Percentiles rank a stretch among this genome's conserved stretches.
Evolutionary conservation across 257 asterid genomes (phyloP).

Genomic region (Solanum pinnatisectum): DNA sequence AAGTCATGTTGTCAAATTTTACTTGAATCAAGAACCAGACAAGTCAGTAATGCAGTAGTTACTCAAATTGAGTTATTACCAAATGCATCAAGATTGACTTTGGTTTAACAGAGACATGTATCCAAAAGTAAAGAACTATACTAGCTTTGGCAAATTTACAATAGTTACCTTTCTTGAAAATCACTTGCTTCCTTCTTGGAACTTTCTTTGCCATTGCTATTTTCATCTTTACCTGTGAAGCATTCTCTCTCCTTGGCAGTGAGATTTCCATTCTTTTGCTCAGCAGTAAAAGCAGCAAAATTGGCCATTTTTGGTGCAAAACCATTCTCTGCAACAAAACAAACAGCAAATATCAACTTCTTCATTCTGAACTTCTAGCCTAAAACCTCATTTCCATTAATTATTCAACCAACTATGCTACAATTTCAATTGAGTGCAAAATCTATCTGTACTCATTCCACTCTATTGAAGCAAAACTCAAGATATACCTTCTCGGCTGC

Average conservation of each 20-base stretch:
- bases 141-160: neutral
- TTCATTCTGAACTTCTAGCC: neutral
- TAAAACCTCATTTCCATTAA: neutral
- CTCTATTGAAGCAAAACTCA: neutral
- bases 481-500: constrained; percentile 38
- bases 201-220: constrained; percentile 17
- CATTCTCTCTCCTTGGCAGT: constrained; percentile 21
- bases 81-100: neutral
- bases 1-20: neutral
- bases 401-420: neutral
- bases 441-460: neutral
- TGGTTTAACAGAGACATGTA: neutral
- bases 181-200: constrained; percentile 24
- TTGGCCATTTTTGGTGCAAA: constrained; percentile 2
- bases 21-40: neutral
- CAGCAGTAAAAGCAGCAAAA: constrained; percentile 5
- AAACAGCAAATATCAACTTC: neutral
- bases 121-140: neutral
- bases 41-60: neutral
- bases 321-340: constrained; percentile 31
- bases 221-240: constrained; percentile 10
- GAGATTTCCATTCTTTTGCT: neutral
- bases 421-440: neutral
- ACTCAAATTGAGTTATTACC: neutral
- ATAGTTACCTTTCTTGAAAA: constrained; percentile 38